Base-by-base conservation (phyloP, 192 early-diverging fungal genomes). In the Backusella circina region DNA sequence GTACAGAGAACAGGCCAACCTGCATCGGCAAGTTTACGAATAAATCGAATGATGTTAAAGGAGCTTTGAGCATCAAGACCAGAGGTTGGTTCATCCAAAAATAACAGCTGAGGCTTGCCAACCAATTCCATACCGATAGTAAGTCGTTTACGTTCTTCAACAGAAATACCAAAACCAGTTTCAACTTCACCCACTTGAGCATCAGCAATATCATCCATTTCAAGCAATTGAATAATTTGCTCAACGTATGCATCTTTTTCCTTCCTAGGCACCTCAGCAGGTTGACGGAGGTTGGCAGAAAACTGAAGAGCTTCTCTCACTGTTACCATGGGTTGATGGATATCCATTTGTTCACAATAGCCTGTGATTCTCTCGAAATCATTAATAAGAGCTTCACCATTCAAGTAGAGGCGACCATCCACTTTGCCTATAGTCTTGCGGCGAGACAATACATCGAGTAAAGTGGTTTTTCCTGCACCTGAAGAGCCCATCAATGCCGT, bases 61-160 rank as follows among this genome's bases (percentile, higher is more conserved):
- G 93, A 90, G 13, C 93, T 85, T 75, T 96, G 94, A 13, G 90
- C 88, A 78, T 93, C 91, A 8, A 93, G 81, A n/a, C 96, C 96
- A 32, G 92, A 93, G 1, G 94, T 96, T 23, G 96, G 96, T 79
- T 93, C 96, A 83, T 96, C 95, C 75, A 96, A 85, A 82, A 97
- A 94, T 35, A 97, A 85, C 28, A 93, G 79, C 72, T 90, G 86
- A 18, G 92, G 91, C 82, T 91, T 85, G 9, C 93, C 86, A 5
- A 96, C 89, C 37, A 97, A 84, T 77, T 97, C 94, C 38, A 94
- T 86, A 37, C 91, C 96, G 65, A 98, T 94, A 18, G 92, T 93
- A 37, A 97, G 83, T 23, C 95, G 90, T 75, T 95, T 92, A 79
- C 93, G 93, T 83, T 97, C 94, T 71, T 94, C 95, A 18, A 95